phyloP scores from a whole-genome alignment of 352 stramenopile genomes.

The Globisporangium mamillatum region DNA sequence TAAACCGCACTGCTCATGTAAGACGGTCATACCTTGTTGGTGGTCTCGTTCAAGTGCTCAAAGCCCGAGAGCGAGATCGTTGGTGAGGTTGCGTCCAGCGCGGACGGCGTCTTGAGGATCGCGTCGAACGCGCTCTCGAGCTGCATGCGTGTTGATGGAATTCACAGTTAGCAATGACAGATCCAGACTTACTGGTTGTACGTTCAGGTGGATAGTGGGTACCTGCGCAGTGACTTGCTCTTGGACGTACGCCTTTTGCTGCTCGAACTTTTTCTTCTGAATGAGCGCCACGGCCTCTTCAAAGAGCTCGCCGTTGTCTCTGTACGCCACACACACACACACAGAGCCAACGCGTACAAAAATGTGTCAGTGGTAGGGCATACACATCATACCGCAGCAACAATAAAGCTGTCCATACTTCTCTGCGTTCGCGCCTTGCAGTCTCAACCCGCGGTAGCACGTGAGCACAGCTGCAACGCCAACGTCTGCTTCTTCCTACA shows the following conservation, averaged over 20 bases:
- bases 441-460: conserved; percentile 68
- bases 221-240: conserved; percentile 59
- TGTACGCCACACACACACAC: conserved; percentile 15
- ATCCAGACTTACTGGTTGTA: neutral
- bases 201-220: neutral
- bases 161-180: neutral
- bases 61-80: conserved; percentile 73
- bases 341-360: neutral
- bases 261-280: conserved; percentile 75
- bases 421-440: conserved; percentile 40
- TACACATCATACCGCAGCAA: neutral
- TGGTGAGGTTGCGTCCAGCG: conserved; percentile 26
- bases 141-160: conserved; percentile 18
- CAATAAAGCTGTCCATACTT: conserved; percentile 25
- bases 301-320: conserved; percentile 71
- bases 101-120: conserved; percentile 47
- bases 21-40: conserved; percentile 2
- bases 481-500: conserved; percentile 78
- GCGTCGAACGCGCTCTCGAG: conserved; percentile 55
- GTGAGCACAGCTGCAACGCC: conserved; percentile 76
- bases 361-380: neutral
- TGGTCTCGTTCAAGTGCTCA: conserved; percentile 32
- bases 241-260: conserved; percentile 79
- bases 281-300: conserved; percentile 67
- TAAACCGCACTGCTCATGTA: neutral